Conservation (phyloP, 2,329 filamentous ascomycete genomes). For the Teratosphaeria nubilosa region DNA sequence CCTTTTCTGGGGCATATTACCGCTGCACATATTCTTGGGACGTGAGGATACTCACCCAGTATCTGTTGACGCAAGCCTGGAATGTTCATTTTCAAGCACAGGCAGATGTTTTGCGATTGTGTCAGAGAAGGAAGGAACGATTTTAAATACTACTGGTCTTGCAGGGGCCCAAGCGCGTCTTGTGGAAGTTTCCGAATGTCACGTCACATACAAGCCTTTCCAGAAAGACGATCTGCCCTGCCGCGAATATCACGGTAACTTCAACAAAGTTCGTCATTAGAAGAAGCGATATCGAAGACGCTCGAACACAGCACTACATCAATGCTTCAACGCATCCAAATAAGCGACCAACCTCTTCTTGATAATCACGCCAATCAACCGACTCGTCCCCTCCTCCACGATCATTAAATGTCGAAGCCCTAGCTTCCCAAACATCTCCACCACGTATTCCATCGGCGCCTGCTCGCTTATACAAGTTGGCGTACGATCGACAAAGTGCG, state of each 20-base stretch:
- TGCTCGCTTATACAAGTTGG: constrained; percentile 41
- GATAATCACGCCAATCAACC: constrained; percentile 44
- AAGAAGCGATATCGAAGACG: background rate
- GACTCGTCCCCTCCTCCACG: constrained; percentile 42
- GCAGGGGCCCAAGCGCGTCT: background rate
- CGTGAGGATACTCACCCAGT: background rate
- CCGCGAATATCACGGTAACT: too few species aligned
- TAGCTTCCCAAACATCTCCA: constrained; percentile 51
- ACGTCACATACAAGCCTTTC: background rate
- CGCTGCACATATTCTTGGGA: background rate
- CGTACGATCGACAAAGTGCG: constrained; percentile 44
- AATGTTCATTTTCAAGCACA: background rate
- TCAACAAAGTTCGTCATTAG: background rate
- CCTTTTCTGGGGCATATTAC: background rate
- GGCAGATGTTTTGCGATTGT: background rate
- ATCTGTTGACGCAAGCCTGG: background rate
- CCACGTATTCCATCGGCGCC: constrained; percentile 48
- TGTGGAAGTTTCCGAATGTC: background rate
- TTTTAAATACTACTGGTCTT: background rate
- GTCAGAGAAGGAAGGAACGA: background rate
- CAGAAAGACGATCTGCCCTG: too few species aligned
- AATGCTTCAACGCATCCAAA: constrained; percentile 29
- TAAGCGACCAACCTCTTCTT: constrained; percentile 49
- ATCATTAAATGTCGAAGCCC: constrained; percentile 46
- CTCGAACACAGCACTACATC: background rate